These are phyloP conservation scores for Candida boidinii DNA, from an alignment of 805 yeast genomes.

Conservation along the genomic window DNA sequence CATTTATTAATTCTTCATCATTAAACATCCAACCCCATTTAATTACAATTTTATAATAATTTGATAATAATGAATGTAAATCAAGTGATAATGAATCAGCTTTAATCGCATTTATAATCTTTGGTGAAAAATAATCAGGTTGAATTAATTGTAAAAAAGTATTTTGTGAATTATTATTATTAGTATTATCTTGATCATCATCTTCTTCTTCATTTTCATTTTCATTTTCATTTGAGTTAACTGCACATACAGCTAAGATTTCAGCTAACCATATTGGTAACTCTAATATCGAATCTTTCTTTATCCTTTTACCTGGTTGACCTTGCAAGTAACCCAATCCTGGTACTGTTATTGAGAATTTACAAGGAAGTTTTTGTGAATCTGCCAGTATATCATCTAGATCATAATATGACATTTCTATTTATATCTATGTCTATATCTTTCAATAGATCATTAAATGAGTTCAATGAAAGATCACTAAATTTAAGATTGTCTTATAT, in stretches of 20 bases:
- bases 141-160: constrained; percentile 60
- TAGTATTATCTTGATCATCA: constrained; percentile 18
- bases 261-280: constrained; percentile 89
- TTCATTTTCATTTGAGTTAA: constrained; percentile 13
- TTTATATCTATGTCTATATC: too few relatives aligned
- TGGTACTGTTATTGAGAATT: constrained; percentile 69
- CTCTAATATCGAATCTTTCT: constrained; percentile 56
- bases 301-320: constrained; percentile 54
- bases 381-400: constrained; percentile 70
- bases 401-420: constrained; percentile 47
- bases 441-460: too few relatives aligned
- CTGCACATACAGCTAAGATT: constrained; percentile 50
- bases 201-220: constrained; percentile 23
- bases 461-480: not conserved
- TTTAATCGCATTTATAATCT: constrained; percentile 75
- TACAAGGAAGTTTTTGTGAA: constrained; percentile 66
- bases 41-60: constrained; percentile 62
- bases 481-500: too few relatives aligned
- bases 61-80: constrained; percentile 52
- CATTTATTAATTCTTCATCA: constrained; percentile 52
- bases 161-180: constrained; percentile 14
- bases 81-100: constrained; percentile 63
- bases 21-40: constrained; percentile 72
- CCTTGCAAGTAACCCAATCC: constrained; percentile 86
- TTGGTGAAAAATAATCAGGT: constrained; percentile 60